A percentile compares a stretch with the other conserved stretches of the same genome.
Conservation (phyloP, 1,284 basidiomycete species). For the Ceratobasidium sp. region DNA sequence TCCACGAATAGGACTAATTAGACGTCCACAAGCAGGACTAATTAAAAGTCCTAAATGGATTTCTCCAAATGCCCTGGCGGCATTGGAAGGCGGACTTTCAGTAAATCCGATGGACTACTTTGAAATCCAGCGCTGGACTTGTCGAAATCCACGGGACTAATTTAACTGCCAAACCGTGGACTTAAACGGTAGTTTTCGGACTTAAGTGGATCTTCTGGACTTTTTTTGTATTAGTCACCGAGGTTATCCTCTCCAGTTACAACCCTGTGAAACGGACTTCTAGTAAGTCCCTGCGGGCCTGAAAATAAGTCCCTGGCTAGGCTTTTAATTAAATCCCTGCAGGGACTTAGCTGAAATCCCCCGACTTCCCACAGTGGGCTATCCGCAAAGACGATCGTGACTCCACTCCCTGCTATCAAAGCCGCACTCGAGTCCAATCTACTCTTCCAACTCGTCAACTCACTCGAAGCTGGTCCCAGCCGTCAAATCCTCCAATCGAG, state of each 20-base stretch:
- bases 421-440: no score
- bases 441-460: no score
- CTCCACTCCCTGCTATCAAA: no score
- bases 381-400: no score
- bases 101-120: no score
- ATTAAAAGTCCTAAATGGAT: neutral
- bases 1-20: no score
- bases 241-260: neutral
- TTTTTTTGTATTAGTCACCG: neutral
- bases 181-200: neutral
- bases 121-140: no score
- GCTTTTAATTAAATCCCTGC: neutral
- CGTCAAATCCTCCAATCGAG: no score
- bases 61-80: neutral
- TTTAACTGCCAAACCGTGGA: neutral
- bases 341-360: neutral
- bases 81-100: neutral
- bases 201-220: no score
- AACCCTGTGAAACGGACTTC: neutral
- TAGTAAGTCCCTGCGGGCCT: neutral
- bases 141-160: neutral
- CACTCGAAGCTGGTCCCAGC: no score
- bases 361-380: neutral
- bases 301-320: neutral
- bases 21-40: no score